Evolutionary conservation across 352 stramenopile species (phyloP).

Genomic region (Elongisporangium undulatum): DNA sequence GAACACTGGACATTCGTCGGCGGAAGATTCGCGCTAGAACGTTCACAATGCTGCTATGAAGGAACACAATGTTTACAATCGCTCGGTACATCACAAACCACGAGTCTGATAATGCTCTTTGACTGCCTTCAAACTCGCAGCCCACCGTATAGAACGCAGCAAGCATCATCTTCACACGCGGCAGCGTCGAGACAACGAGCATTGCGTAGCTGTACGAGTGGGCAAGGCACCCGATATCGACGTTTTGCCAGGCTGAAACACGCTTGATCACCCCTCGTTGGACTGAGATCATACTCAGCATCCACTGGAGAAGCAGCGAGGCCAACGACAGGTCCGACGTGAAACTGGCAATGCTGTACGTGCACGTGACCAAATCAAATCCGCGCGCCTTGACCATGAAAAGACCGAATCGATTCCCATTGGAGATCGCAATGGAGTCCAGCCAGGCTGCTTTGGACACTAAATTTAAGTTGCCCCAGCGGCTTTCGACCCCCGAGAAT

Average conservation of each 20-base stretch:
- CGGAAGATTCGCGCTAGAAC: conserved; percentile 14
- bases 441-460: conserved; percentile 3
- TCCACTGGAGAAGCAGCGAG: conserved; percentile 24
- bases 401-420: conserved; percentile 14
- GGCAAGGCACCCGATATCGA: conserved; percentile 11
- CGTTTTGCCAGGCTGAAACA: conserved; percentile 5
- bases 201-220: conserved; percentile 15
- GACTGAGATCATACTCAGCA: not conserved
- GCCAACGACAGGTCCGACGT: conserved; percentile 21
- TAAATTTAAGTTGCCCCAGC: not conserved
- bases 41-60: conserved; percentile 34
- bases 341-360: conserved; percentile 25
- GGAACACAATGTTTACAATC: conserved; percentile 13
- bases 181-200: conserved; percentile 12
- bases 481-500: not conserved
- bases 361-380: conserved; percentile 7
- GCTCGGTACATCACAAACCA: conserved; percentile 26
- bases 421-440: conserved; percentile 12
- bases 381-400: not conserved
- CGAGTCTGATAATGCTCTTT: conserved; percentile 10
- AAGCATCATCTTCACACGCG: conserved; percentile 11
- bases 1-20: conserved; percentile 5
- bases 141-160: conserved; percentile 12
- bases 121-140: conserved; percentile 22
- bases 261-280: not conserved